A percentile compares a stretch with the other conserved stretches of the same genome.
These are phyloP conservation scores for Aspergillus jensenii DNA, from an alignment of 2,329 filamentous ascomycete genomes.

Conservation along the genomic window DNA sequence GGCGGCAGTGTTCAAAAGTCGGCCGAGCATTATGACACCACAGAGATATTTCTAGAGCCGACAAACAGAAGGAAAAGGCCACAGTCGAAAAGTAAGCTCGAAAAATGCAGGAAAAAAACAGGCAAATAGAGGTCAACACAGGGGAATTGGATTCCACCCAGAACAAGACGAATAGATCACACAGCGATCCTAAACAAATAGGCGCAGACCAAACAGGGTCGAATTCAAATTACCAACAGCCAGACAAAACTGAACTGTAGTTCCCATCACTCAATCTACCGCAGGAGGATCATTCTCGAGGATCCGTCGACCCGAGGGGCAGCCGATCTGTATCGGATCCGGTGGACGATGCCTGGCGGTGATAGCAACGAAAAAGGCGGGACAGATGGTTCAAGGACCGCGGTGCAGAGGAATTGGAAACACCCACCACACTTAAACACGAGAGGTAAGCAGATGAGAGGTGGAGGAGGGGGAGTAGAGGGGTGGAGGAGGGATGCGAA, in stretches of 20 bases:
- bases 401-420: conserved; percentile 9
- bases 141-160: background rate
- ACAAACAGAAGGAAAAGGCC: conserved; percentile 6
- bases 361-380: background rate
- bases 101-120: background rate
- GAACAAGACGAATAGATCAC: background rate
- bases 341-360: background rate
- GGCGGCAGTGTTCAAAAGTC: conserved; percentile 44
- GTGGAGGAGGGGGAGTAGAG: conserved; percentile 15
- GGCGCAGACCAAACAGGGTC: background rate
- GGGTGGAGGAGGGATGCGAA: conserved; percentile 14
- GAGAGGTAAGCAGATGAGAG: conserved; percentile 9
- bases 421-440: background rate
- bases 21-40: conserved; percentile 40
- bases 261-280: conserved; percentile 34
- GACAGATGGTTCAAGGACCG: background rate
- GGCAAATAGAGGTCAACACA: conserved; percentile 2
- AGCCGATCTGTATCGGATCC: conserved; percentile 8
- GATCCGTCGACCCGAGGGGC: conserved; percentile 7
- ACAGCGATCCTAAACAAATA: background rate
- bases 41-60: conserved; percentile 8
- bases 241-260: conserved; percentile 32
- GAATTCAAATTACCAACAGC: conserved; percentile 16
- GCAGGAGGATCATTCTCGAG: conserved; percentile 23
- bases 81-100: conserved; percentile 4